Conservation (phyloP, 257 asterid genomes). For the Gentiana macrophylla region DNA sequence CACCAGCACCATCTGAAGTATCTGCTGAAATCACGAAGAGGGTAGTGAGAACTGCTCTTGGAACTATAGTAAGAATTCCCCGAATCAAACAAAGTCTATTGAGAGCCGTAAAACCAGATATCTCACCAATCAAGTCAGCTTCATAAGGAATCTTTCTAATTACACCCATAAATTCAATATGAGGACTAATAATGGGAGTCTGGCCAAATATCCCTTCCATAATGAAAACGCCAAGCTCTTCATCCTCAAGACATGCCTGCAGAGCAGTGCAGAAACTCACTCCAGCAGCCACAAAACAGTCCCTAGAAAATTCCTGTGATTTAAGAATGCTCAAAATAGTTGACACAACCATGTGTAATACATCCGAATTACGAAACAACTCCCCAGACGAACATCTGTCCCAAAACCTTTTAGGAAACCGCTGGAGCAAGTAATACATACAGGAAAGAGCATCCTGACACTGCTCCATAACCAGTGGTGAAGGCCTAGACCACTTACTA, state of each 20-base stretch:
- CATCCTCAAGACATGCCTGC: constrained; percentile 57
- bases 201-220: constrained; percentile 60
- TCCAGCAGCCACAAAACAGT: constrained; percentile 93
- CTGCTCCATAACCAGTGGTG: constrained; percentile 91
- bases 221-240: constrained; percentile 63
- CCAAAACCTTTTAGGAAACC: constrained; percentile 54
- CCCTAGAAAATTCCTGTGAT: constrained; percentile 72
- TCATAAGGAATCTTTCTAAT: constrained; percentile 35
- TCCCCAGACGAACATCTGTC: constrained; percentile 6
- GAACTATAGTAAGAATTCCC: constrained; percentile 85
- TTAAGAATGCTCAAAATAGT: constrained; percentile 55
- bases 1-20: constrained; percentile 15
- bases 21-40: constrained; percentile 28
- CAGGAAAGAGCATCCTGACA: constrained; percentile 97
- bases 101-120: constrained; percentile 40
- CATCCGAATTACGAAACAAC: constrained; percentile 13
- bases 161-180: constrained; percentile 24
- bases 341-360: constrained; percentile 37
- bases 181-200: constrained; percentile 21
- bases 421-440: constrained; percentile 82
- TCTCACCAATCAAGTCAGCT: constrained; percentile 49
- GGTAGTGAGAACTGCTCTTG: constrained; percentile 63
- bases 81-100: constrained; percentile 88
- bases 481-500: constrained; percentile 57
- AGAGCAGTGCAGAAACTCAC: constrained; percentile 78